Percentiles rank a stretch among this genome's conserved stretches.
These are phyloP conservation scores for Lepidium aucheri DNA, from an alignment of 345 rosid genomes.

Conservation along the genomic window DNA sequence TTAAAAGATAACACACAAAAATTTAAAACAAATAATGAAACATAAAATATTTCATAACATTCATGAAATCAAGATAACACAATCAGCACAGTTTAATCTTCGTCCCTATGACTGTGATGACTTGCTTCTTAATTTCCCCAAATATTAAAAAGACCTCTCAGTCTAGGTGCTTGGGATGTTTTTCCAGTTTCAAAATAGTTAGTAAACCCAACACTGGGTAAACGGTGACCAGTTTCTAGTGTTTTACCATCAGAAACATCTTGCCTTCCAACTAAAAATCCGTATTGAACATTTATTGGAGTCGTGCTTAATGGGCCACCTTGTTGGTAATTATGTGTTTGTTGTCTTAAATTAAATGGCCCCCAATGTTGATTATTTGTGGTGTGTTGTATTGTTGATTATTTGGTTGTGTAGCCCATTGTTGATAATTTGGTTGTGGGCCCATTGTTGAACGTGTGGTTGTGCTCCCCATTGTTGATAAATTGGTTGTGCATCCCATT, in stretches of 20 bases:
- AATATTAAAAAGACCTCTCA: neutral
- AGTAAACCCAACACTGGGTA: neutral
- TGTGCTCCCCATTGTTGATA: no score
- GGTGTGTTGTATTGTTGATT: neutral
- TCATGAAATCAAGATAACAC: no score
- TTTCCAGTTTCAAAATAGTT: neutral
- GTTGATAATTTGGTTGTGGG: no score
- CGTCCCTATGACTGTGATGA: no score
- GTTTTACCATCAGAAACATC: neutral
- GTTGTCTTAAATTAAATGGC: neutral
- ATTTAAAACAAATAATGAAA: no score
- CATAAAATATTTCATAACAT: no score
- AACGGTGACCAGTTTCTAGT: neutral
- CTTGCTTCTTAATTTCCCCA: neutral
- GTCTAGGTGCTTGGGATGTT: neutral
- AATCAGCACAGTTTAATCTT: no score
- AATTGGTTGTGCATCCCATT: no score
- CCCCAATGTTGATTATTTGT: neutral
- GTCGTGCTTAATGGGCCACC: no score
- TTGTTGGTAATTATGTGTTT: neutral
- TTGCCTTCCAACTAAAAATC: neutral
- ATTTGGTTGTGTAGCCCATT: no score
- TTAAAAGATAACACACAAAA: no score
- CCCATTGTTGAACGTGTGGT: no score
- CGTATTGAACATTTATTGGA: neutral